A percentile compares a stretch with the other conserved stretches of the same genome.
phyloP scores from a whole-genome alignment of 768 basidiomycete genomes.

The Ramaria sp. region DNA sequence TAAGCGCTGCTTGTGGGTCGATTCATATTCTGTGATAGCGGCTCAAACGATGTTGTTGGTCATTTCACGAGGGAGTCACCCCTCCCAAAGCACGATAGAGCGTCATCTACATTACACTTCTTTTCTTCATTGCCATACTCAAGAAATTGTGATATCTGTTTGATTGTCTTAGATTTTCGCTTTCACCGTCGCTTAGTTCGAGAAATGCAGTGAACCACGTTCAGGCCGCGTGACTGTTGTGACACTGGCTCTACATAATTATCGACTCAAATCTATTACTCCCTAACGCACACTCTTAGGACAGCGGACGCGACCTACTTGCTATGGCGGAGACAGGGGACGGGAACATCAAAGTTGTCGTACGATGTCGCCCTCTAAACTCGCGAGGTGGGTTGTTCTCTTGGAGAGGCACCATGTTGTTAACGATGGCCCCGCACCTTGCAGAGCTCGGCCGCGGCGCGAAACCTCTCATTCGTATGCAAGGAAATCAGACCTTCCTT shows the following conservation, averaged over 20 bases:
- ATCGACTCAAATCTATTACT: not conserved
- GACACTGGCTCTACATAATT: not conserved
- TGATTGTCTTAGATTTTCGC: too few species aligned
- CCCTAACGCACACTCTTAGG: not conserved
- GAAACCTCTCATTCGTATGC: slow-evolving; percentile 89
- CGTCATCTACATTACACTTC: too few species aligned
- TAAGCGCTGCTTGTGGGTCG: too few species aligned
- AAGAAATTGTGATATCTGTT: too few species aligned
- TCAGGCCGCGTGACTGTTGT: not conserved
- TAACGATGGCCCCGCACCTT: not conserved
- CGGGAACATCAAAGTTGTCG: slow-evolving; percentile 86
- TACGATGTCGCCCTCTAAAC: slow-evolving; percentile 96
- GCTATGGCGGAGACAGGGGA: slow-evolving; percentile 13
- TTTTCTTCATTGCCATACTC: too few species aligned
- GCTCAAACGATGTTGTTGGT: too few species aligned
- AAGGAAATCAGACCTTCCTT: slow-evolving; percentile 84
- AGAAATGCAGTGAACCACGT: not conserved
- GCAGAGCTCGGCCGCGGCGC: slow-evolving; percentile 89
- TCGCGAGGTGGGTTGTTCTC: slow-evolving; percentile 51
- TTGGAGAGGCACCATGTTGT: not conserved
- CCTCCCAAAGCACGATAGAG: too few species aligned
- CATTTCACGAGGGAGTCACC: too few species aligned
- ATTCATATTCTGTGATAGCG: too few species aligned
- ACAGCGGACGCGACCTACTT: not conserved
- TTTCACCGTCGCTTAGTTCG: not conserved